phyloP scores from a whole-genome alignment of 2,329 filamentous ascomycete genomes.

The Neocucurbitaria cava region DNA sequence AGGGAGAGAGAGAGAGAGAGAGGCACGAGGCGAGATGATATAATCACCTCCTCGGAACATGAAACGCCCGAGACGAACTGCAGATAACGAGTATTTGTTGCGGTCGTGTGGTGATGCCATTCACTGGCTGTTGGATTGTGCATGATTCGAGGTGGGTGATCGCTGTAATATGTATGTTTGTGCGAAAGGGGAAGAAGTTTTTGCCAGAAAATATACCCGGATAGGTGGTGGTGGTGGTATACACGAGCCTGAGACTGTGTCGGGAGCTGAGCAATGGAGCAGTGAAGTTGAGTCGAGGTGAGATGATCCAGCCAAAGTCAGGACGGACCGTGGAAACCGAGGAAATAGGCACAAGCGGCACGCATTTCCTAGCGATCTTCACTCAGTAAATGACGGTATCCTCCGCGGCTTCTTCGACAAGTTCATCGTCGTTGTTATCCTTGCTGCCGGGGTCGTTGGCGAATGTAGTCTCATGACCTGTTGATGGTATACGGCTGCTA shows the following conservation, averaged over 20 bases:
- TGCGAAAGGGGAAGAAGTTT: too few species aligned
- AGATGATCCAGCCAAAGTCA: too few species aligned
- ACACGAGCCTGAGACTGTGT: too few species aligned
- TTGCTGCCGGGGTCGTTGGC: conserved; percentile 50
- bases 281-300: too few species aligned
- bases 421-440: conserved; percentile 71
- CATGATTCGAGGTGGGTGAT: background rate
- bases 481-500: conserved; percentile 7
- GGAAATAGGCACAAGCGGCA: background rate
- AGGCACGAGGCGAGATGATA: background rate
- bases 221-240: too few species aligned
- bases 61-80: background rate
- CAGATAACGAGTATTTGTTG: background rate
- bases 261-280: background rate
- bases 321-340: background rate
- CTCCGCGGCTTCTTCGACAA: conserved; percentile 80
- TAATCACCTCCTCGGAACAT: background rate
- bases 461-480: conserved; percentile 37
- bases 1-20: too few species aligned
- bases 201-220: too few species aligned
- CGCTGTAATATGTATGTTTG: background rate
- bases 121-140: background rate
- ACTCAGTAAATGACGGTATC: conserved; percentile 94
- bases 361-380: conserved; percentile 36
- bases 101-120: background rate